Evolutionary conservation across 2,329 filamentous ascomycete species (phyloP).

Genomic region (Cadophora gregata): DNA sequence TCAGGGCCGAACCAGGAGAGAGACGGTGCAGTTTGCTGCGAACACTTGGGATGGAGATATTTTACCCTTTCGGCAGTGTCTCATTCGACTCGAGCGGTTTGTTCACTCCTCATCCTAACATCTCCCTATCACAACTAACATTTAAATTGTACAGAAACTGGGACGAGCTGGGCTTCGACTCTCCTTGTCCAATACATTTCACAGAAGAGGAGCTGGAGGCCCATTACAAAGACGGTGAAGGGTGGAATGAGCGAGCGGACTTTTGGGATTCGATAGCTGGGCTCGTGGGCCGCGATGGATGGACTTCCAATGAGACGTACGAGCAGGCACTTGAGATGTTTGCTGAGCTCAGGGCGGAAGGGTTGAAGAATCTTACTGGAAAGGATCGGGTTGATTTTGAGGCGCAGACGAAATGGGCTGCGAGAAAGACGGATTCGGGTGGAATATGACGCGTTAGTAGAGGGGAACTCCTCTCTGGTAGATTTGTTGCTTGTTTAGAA

Average conservation of each 20-base stretch:
- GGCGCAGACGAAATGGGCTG: constrained; percentile 42
- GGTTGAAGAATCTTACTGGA: constrained; percentile 43
- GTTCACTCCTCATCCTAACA: constrained; percentile 17
- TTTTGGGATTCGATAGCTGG: constrained; percentile 47
- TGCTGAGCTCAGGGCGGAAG: constrained; percentile 44
- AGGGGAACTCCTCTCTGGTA: no score
- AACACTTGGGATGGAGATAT: constrained; percentile 45
- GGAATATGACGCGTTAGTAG: not conserved
- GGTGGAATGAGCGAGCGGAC: constrained; percentile 44
- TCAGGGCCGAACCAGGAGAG: constrained; percentile 39
- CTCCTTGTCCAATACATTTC: constrained; percentile 42
- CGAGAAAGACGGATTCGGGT: constrained; percentile 2
- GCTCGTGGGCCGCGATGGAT: constrained; percentile 48
- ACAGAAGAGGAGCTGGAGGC: constrained; percentile 32
- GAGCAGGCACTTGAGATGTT: constrained; percentile 46
- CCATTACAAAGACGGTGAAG: constrained; percentile 38
- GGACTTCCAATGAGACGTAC: constrained; percentile 46
- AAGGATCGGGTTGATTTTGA: constrained; percentile 45
- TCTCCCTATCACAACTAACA: constrained; percentile 16
- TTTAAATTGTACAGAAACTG: constrained; percentile 39
- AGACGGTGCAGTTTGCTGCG: constrained; percentile 42
- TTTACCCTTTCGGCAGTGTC: constrained; percentile 43
- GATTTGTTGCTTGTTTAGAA: no score
- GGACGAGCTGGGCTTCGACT: constrained; percentile 41
- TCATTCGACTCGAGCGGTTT: constrained; percentile 41